These are phyloP conservation scores for Suhomyces maxii DNA, from an alignment of 1,139 yeast genomes.

Conservation along the genomic window DNA sequence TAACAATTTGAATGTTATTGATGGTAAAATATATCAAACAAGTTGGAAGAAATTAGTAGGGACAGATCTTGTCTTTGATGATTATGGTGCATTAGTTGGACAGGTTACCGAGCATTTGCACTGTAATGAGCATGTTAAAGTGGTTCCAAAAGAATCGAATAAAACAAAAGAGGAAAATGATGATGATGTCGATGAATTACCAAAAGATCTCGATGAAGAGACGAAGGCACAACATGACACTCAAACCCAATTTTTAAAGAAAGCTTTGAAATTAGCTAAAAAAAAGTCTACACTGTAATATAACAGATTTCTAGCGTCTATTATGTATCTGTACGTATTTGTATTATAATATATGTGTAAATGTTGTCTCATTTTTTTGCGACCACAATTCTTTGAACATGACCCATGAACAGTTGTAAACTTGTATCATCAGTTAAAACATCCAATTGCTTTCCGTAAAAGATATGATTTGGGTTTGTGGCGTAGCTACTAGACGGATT, in stretches of 20 bases:
- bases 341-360: not conserved
- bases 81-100: conserved; percentile 53
- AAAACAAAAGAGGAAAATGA: conserved; percentile 15
- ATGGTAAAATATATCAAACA: conserved; percentile 64
- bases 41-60: conserved; percentile 81
- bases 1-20: conserved; percentile 35
- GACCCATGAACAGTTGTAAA: conserved; percentile 67
- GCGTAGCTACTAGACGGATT: conserved; percentile 71
- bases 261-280: conserved; percentile 30
- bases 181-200: conserved; percentile 15
- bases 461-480: conserved; percentile 35
- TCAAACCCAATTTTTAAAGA: conserved; percentile 30
- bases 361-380: conserved; percentile 15
- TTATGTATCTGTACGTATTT: not conserved
- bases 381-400: conserved; percentile 43
- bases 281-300: conserved; percentile 13
- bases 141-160: conserved; percentile 19
- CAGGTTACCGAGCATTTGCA: conserved; percentile 42
- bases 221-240: conserved; percentile 15
- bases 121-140: conserved; percentile 30
- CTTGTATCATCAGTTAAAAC: conserved; percentile 71
- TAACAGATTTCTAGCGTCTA: not conserved
- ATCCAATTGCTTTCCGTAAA: conserved; percentile 29
- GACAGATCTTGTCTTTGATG: conserved; percentile 69
- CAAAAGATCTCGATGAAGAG: conserved; percentile 13